Conservation (phyloP, 257 asterid genomes). For the Coffea canephora region DNA sequence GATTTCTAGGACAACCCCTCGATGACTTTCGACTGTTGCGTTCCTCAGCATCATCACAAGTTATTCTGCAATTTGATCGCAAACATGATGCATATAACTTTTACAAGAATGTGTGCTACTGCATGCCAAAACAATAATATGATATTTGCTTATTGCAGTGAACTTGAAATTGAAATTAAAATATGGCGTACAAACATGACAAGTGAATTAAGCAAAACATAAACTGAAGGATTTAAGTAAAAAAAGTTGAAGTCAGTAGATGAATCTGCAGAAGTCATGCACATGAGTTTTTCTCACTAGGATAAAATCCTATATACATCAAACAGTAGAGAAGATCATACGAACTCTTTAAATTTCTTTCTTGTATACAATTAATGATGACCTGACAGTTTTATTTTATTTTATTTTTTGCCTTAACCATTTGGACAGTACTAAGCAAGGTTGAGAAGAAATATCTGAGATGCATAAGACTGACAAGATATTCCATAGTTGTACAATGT, state of each 20-base stretch:
- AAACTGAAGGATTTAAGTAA: not conserved
- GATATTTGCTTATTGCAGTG: not conserved
- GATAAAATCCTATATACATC: not conserved
- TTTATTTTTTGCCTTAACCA: not conserved
- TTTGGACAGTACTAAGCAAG: not conserved
- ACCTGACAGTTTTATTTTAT: not conserved
- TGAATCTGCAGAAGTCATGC: not conserved
- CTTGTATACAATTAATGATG: not conserved
- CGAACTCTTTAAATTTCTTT: not conserved
- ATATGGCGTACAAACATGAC: not conserved
- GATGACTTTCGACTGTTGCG: constrained; percentile 26
- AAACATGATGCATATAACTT: not conserved
- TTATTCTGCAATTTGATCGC: constrained; percentile 12
- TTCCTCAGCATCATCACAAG: constrained; percentile 33
- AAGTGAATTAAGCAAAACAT: not conserved
- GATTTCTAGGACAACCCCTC: constrained; percentile 31
- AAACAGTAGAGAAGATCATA: not conserved
- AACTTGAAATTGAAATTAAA: not conserved
- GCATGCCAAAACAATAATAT: not conserved
- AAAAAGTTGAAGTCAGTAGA: not conserved
- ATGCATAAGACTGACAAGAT: not conserved
- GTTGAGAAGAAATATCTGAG: not conserved
- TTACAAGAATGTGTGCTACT: not conserved
- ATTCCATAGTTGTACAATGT: not conserved
- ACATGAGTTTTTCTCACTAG: no score